phyloP scores from a whole-genome alignment of 805 yeast genomes.

The Schizosaccharomyces cryophilus region DNA sequence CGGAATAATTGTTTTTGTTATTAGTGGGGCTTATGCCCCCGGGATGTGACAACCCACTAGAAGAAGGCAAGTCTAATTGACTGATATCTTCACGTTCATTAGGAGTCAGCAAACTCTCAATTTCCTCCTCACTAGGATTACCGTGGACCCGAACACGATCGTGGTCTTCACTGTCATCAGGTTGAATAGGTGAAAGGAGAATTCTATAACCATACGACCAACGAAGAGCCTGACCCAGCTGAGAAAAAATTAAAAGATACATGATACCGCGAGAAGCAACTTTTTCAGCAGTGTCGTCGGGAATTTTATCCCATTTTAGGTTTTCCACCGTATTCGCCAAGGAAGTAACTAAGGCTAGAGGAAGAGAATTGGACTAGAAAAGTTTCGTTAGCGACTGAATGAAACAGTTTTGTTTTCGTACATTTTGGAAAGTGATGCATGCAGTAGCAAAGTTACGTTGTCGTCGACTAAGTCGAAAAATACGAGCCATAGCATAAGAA shows the following conservation, averaged over 20 bases:
- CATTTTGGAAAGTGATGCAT: slow-evolving; percentile 52
- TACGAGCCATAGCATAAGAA: slow-evolving; percentile 28
- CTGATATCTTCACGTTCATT: neutral
- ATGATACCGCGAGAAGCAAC: slow-evolving; percentile 39
- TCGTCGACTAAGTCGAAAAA: slow-evolving; percentile 36
- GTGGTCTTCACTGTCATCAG: neutral
- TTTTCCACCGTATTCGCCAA: slow-evolving; percentile 35
- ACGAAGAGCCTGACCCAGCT: slow-evolving; percentile 37
- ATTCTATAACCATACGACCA: slow-evolving; percentile 57
- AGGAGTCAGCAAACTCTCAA: neutral
- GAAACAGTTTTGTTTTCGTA: neutral
- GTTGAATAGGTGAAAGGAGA: slow-evolving; percentile 18
- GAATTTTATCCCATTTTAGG: slow-evolving; percentile 32
- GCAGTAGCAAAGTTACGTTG: slow-evolving; percentile 85
- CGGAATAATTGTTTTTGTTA: neutral
- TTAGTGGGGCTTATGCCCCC: too few species aligned
- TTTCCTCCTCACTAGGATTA: slow-evolving; percentile 1
- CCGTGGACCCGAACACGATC: neutral
- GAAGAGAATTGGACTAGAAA: slow-evolving; percentile 83
- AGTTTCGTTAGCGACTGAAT: neutral
- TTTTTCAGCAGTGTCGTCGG: slow-evolving; percentile 27
- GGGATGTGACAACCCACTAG: too few species aligned
- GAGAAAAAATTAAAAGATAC: slow-evolving; percentile 38
- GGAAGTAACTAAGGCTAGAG: slow-evolving; percentile 67
- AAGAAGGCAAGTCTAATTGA: neutral